Evolutionary conservation across 768 basidiomycete species (phyloP).

Genomic region (Hygrophorus pudorinus): DNA sequence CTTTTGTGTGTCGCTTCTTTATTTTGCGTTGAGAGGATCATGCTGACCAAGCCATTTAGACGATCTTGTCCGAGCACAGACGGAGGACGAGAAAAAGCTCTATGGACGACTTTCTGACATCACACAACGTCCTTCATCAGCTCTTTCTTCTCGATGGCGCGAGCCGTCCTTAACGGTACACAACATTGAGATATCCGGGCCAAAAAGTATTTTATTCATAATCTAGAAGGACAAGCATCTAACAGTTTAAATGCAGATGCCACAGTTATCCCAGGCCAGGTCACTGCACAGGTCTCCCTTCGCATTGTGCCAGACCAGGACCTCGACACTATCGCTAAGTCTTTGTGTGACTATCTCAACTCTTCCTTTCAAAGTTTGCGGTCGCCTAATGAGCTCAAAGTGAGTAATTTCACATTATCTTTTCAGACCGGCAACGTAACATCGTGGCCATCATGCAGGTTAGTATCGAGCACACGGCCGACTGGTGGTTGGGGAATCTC

Average conservation of each 20-base stretch:
- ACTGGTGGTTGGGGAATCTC: constrained; percentile 94
- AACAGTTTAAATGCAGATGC: constrained; percentile 36
- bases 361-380: constrained; percentile 46
- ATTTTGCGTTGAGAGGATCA: neutral
- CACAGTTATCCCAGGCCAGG: constrained; percentile 81
- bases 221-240: neutral
- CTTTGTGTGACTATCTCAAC: constrained; percentile 50
- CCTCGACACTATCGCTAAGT: constrained; percentile 53
- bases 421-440: neutral
- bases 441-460: constrained; percentile 35
- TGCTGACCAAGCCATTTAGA: constrained; percentile 30
- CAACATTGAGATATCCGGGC: constrained; percentile 73
- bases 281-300: constrained; percentile 79
- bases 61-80: constrained; percentile 63
- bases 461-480: constrained; percentile 70
- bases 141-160: constrained; percentile 74
- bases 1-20: constrained; percentile 56
- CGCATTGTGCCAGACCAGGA: constrained; percentile 94
- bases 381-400: constrained; percentile 68
- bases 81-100: constrained; percentile 53
- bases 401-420: constrained; percentile 21
- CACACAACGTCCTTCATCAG: constrained; percentile 55
- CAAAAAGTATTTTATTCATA: constrained; percentile 46
- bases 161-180: constrained; percentile 88
- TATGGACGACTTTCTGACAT: constrained; percentile 63